A percentile compares a stretch with the other conserved stretches of the same genome.
Evolutionary conservation across 1,284 basidiomycete species (phyloP).

Genomic region (Chalciporus piperatoides): DNA sequence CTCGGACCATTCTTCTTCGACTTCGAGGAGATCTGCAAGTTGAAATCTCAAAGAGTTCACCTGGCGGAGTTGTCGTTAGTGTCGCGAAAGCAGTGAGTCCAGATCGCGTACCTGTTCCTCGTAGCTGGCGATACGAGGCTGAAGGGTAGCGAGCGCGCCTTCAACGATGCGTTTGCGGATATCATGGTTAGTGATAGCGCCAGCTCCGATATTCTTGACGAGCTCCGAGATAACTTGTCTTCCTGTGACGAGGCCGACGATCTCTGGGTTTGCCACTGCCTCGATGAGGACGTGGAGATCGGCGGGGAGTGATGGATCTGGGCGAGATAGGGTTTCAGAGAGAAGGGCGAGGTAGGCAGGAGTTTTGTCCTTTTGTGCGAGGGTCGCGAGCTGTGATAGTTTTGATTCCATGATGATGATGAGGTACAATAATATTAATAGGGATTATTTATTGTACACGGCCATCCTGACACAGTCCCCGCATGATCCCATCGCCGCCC

Average conservation of each 20-base stretch:
- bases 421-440: too few species aligned
- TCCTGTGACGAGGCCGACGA: conserved; percentile 77
- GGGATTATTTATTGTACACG: too few species aligned
- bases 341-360: conserved; percentile 68
- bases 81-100: conserved; percentile 1
- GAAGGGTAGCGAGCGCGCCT: conserved; percentile 67
- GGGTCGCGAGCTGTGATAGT: conserved; percentile 57
- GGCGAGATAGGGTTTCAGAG: conserved; percentile 50
- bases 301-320: conserved; percentile 42
- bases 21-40: conserved; percentile 84
- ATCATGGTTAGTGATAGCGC: conserved; percentile 51
- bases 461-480: conserved; percentile 32
- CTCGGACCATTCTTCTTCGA: conserved; percentile 89
- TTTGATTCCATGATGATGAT: conserved; percentile 56
- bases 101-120: conserved; percentile 83
- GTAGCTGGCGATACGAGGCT: conserved; percentile 79
- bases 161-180: conserved; percentile 68
- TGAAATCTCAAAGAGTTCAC: conserved; percentile 81
- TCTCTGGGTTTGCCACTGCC: conserved; percentile 74
- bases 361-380: conserved; percentile 79
- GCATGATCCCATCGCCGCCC: too few species aligned
- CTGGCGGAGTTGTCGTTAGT: conserved; percentile 39
- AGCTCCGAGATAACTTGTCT: conserved; percentile 82
- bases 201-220: conserved; percentile 60
- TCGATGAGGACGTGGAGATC: conserved; percentile 70